Conservation (phyloP, 306 rosid genomes). For the Castanea crenata region DNA sequence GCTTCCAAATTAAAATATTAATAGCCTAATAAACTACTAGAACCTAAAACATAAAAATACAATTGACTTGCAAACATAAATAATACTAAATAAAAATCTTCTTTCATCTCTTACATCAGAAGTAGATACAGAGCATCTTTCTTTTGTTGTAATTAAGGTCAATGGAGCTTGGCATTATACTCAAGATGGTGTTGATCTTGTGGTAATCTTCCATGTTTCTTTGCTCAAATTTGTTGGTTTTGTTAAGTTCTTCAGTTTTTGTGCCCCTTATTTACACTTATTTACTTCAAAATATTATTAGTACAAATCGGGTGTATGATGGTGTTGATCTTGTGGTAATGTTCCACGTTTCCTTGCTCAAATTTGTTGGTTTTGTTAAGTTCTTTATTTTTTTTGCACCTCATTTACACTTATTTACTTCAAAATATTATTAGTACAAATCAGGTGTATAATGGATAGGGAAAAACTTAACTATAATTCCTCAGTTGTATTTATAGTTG, state of each 20-base stretch:
- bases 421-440: too few species aligned
- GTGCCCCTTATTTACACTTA: background rate
- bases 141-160: conserved; percentile 57
- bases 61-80: too few species aligned
- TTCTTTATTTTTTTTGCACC: background rate
- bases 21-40: too few species aligned
- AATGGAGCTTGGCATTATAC: conserved; percentile 51
- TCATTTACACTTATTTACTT: background rate
- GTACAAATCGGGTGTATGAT: conserved; percentile 1
- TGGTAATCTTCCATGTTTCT: conserved; percentile 33
- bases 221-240: background rate
- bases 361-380: background rate
- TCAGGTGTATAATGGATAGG: conserved; percentile 18
- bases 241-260: background rate
- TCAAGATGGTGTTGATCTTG: conserved; percentile 49
- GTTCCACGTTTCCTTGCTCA: background rate
- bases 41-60: too few species aligned
- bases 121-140: conserved; percentile 60
- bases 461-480: too few species aligned
- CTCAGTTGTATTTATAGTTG: too few species aligned
- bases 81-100: too few species aligned
- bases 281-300: background rate
- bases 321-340: conserved; percentile 60
- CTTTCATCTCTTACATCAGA: too few species aligned
- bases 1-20: too few species aligned